Conservation (phyloP, 176 grass and related monocot species). For the Dendrocalamus sinicus region DNA sequence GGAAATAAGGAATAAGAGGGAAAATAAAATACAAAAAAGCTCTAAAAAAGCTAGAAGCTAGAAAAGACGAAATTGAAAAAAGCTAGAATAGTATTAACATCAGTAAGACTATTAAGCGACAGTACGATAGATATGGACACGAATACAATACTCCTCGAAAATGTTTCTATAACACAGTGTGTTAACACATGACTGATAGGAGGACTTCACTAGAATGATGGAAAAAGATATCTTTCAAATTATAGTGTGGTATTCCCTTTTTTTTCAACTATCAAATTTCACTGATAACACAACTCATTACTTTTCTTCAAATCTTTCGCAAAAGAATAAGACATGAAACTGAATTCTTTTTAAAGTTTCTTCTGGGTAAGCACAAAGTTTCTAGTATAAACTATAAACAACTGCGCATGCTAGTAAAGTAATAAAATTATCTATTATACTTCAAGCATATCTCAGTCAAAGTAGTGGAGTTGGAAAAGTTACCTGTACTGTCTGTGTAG, state of each 20-base stretch:
- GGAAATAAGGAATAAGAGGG: too few relatives aligned
- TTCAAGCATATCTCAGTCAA: constrained; percentile 1
- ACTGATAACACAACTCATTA: neutral
- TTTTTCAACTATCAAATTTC: neutral
- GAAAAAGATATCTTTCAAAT: neutral
- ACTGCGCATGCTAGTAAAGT: neutral
- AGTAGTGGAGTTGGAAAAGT: neutral
- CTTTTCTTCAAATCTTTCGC: neutral
- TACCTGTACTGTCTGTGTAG: neutral
- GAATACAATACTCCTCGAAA: neutral
- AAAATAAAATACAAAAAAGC: too few relatives aligned
- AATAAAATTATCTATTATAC: neutral
- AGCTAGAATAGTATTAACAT: too few relatives aligned
- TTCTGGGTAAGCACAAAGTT: neutral
- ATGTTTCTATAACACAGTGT: neutral
- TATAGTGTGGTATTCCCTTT: neutral
- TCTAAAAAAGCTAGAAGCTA: too few relatives aligned
- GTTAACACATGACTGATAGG: constrained; percentile 2
- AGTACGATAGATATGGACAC: neutral
- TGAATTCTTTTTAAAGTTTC: neutral
- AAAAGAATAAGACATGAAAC: neutral
- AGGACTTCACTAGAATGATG: neutral
- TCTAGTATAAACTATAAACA: neutral
- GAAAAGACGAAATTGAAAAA: too few relatives aligned
- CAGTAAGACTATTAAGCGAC: neutral